Evolutionary conservation across 345 rosid species (phyloP).

Genomic region (Pistacia atlantica): DNA sequence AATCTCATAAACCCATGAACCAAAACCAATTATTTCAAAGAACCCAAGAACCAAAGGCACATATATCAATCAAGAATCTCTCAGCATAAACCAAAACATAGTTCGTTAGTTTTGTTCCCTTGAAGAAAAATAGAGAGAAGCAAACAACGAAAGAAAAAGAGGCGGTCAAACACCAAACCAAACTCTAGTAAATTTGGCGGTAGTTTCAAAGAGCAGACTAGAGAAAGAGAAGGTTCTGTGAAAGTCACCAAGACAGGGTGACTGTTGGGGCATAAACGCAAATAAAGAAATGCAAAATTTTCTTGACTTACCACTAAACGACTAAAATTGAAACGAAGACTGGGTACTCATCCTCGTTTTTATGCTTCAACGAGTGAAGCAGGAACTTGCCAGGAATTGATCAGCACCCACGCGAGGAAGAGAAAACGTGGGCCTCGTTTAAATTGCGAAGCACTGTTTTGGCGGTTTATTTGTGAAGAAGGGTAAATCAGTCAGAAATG

Average conservation of each 20-base stretch:
- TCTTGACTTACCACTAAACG: constrained; percentile 15
- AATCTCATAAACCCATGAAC: constrained; percentile 8
- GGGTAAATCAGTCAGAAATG: background rate
- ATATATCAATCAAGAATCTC: constrained; percentile 13
- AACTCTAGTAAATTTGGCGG: background rate
- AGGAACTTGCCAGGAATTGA: constrained; percentile 17
- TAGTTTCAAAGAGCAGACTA: no score
- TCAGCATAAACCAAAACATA: background rate
- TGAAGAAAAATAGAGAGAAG: background rate
- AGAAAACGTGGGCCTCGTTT: background rate
- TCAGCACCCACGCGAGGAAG: background rate
- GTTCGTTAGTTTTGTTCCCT: background rate
- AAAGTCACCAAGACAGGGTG: background rate
- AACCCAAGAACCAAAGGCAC: background rate
- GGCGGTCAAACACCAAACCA: background rate
- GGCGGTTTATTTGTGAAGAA: background rate
- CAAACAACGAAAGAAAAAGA: background rate
- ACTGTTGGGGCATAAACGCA: background rate
- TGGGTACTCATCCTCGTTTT: constrained; percentile 8
- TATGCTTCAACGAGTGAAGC: constrained; percentile 37
- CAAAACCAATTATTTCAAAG: constrained; percentile 9
- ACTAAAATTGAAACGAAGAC: constrained; percentile 11
- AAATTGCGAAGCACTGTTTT: background rate
- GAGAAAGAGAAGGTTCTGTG: background rate
- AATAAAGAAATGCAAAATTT: background rate